phyloP scores from a whole-genome alignment of 2,329 filamentous ascomycete genomes.

The Metarhizium anisopliae region DNA sequence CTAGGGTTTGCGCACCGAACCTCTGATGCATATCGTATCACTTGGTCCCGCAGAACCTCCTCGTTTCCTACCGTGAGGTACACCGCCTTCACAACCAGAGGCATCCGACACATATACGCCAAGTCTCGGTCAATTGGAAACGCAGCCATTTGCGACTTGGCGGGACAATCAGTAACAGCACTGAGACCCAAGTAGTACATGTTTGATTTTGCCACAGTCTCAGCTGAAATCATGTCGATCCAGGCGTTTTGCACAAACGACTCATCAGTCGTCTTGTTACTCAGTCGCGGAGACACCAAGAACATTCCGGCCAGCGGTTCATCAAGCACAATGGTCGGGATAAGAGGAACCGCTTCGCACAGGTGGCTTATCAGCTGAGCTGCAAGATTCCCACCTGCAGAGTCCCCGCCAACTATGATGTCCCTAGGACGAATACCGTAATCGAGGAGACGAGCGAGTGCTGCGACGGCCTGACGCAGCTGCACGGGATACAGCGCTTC shows the following conservation, averaged over 20 bases:
- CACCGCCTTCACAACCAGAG: not conserved
- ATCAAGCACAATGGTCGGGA: slow-evolving; percentile 9
- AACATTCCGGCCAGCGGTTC: slow-evolving; percentile 20
- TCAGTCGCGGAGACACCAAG: slow-evolving; percentile 20
- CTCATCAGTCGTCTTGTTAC: not conserved
- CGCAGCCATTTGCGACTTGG: not conserved
- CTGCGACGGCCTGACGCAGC: slow-evolving; percentile 17
- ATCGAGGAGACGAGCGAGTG: slow-evolving; percentile 12
- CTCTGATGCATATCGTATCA: not conserved
- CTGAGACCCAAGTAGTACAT: not conserved
- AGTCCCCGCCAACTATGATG: slow-evolving; percentile 23
- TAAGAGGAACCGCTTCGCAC: slow-evolving; percentile 16
- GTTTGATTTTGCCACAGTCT: slow-evolving; percentile 2
- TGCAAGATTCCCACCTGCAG: slow-evolving; percentile 23
- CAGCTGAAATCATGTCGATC: slow-evolving; percentile 8
- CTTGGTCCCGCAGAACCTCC: slow-evolving; percentile 9
- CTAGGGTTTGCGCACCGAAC: slow-evolving; percentile 7
- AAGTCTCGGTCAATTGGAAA: slow-evolving; percentile 7
- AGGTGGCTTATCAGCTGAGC: slow-evolving; percentile 21
- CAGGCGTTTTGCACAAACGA: slow-evolving; percentile 5
- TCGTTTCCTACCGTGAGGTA: slow-evolving; percentile 8
- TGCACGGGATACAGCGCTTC: slow-evolving; percentile 17
- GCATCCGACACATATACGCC: slow-evolving; percentile 3
- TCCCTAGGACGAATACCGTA: slow-evolving; percentile 14
- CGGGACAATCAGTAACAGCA: not conserved